Conservation (phyloP, 169 alveolate genomes). For the Cryptosporidium canis region DNA sequence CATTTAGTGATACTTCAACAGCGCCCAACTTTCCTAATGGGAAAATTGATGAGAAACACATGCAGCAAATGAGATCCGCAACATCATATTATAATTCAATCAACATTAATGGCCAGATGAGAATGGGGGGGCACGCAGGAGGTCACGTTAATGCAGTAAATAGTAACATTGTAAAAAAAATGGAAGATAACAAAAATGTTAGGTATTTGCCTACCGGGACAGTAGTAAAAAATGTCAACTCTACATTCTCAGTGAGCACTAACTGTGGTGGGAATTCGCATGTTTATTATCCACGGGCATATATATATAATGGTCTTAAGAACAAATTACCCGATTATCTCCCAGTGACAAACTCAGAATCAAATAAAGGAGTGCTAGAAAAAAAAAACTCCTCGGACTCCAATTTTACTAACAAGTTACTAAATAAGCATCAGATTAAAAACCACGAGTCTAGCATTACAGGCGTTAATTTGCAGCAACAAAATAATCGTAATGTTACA, state of each 20-base stretch:
- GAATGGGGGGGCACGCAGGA: background rate
- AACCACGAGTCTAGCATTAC: background rate
- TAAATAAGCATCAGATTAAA: background rate
- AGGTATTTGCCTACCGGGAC: background rate
- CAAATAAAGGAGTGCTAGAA: background rate
- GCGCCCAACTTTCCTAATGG: background rate
- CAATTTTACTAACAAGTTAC: background rate
- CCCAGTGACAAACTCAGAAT: background rate
- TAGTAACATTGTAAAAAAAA: background rate
- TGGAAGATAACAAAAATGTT: background rate
- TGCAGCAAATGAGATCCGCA: conserved; percentile 63
- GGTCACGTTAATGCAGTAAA: background rate
- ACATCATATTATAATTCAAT: background rate
- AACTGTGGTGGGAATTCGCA: conserved; percentile 19
- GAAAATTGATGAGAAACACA: conserved; percentile 22
- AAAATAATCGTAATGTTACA: background rate
- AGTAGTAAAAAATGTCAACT: conserved; percentile 5
- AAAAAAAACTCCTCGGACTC: background rate
- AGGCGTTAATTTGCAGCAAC: background rate
- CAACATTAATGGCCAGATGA: background rate
- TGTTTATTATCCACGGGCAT: conserved; percentile 61
- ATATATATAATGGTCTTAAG: conserved; percentile 12
- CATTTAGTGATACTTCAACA: background rate
- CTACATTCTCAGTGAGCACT: background rate
- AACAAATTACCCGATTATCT: background rate